A percentile compares a stretch with the other conserved stretches of the same genome.
These are phyloP conservation scores for Sugiyamaella boreocaroliniensis DNA, from an alignment of 805 yeast species.

Conservation along the genomic window DNA sequence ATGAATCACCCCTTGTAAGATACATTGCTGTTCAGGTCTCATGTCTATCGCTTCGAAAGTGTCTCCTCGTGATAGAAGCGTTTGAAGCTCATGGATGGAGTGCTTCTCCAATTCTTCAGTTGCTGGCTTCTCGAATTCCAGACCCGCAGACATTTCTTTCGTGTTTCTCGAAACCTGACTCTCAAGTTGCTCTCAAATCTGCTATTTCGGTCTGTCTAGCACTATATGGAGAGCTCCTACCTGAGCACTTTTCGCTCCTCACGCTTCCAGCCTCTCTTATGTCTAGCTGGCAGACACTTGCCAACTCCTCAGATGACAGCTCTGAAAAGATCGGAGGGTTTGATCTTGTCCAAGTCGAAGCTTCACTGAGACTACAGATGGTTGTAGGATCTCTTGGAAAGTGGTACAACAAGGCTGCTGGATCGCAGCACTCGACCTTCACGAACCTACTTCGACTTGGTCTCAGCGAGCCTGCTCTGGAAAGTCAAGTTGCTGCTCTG, in stretches of 20 bases:
- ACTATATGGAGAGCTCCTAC: slow-evolving; percentile 5
- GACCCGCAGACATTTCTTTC: slow-evolving; percentile 22
- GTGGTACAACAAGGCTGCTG: slow-evolving; percentile 66
- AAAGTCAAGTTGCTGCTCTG: slow-evolving; percentile 43
- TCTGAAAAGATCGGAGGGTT: slow-evolving; percentile 34
- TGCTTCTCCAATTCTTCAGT: slow-evolving; percentile 30
- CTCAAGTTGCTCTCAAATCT: background rate
- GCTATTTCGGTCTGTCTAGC: slow-evolving; percentile 1
- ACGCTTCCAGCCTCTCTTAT: slow-evolving; percentile 5
- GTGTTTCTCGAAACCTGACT: background rate
- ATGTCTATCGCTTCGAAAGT: slow-evolving; percentile 46
- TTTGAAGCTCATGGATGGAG: slow-evolving; percentile 41
- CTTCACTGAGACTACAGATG: slow-evolving; percentile 5
- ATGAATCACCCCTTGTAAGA: slow-evolving; percentile 45
- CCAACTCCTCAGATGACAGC: slow-evolving; percentile 1
- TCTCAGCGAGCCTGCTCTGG: slow-evolving; percentile 27
- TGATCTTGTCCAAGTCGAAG: slow-evolving; percentile 2
- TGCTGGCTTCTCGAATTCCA: slow-evolving; percentile 32
- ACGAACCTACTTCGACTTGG: slow-evolving; percentile 56
- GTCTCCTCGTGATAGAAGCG: slow-evolving; percentile 35
- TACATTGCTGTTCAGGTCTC: slow-evolving; percentile 62
- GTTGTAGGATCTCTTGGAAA: slow-evolving; percentile 39
- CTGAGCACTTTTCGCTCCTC: slow-evolving; percentile 3
- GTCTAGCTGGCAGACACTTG: slow-evolving; percentile 1
- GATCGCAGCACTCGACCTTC: slow-evolving; percentile 51